A percentile compares a stretch with the other conserved stretches of the same genome.
These are phyloP conservation scores for Porpolomopsis calyptriformis DNA, from an alignment of 768 basidiomycete species.

Conservation along the genomic window DNA sequence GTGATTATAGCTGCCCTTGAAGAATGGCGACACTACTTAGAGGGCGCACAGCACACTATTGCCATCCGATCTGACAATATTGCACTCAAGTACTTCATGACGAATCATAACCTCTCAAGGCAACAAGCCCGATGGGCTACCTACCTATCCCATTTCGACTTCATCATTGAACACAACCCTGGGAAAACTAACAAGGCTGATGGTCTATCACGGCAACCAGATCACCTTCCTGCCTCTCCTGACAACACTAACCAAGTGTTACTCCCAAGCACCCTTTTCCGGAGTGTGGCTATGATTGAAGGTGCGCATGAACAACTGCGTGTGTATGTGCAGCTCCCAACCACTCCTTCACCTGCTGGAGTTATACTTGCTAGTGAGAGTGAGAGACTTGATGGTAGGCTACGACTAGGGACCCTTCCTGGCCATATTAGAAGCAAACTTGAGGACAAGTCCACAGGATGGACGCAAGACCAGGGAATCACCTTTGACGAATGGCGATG, in stretches of 20 bases:
- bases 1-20: slow-evolving; percentile 29
- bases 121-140: neutral
- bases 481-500: too few relatives aligned
- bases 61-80: neutral
- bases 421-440: too few relatives aligned
- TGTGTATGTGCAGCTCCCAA: too few relatives aligned
- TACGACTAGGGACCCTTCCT: too few relatives aligned
- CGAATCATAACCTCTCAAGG: neutral
- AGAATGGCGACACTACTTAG: slow-evolving; percentile 16
- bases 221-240: too few relatives aligned
- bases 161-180: neutral
- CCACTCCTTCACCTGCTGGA: too few relatives aligned
- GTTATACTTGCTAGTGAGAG: too few relatives aligned
- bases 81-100: neutral
- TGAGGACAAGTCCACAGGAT: too few relatives aligned
- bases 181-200: neutral
- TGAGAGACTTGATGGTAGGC: too few relatives aligned
- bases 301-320: too few relatives aligned
- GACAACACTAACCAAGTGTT: neutral
- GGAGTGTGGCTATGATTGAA: neutral
- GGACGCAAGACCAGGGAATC: too few relatives aligned
- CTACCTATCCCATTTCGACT: neutral
- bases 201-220: neutral
- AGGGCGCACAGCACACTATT: slow-evolving; percentile 7
- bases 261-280: neutral